Conservation (phyloP, 257 asterid genomes). For the Fraxinus quadrangulata region DNA sequence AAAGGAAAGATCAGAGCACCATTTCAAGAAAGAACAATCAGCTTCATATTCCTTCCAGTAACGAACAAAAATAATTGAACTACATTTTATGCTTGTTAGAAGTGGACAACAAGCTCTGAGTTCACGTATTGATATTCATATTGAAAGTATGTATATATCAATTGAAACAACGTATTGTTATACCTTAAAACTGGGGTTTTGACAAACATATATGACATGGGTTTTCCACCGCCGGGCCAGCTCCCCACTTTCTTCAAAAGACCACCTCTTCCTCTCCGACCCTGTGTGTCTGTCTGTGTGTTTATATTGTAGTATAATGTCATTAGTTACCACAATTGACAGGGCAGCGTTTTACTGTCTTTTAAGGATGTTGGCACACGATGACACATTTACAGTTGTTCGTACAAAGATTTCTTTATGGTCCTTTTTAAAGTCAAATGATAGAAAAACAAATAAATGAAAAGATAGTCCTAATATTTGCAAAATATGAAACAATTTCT, state of each 20-base stretch:
- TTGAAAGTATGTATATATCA: not conserved
- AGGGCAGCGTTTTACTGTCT: not conserved
- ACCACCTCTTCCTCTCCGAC: not conserved
- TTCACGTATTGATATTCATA: not conserved
- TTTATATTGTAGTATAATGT: not conserved
- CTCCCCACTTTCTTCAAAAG: not conserved
- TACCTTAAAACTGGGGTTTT: not conserved
- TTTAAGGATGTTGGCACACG: not conserved
- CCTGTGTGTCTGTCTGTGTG: not conserved
- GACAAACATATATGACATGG: not conserved
- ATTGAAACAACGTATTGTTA: not conserved
- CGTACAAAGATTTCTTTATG: not conserved
- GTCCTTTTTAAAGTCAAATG: not conserved
- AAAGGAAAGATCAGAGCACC: slow-evolving; percentile 23
- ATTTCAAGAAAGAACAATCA: slow-evolving; percentile 14
- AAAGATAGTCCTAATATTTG: not conserved
- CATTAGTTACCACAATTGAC: not conserved
- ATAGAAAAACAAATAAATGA: not conserved
- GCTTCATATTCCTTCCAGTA: not conserved
- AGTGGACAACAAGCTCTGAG: not conserved
- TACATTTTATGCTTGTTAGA: not conserved
- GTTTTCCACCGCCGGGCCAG: not conserved
- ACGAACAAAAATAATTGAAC: not conserved
- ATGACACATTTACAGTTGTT: not conserved
- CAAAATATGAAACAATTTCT: not conserved